Base-by-base conservation (phyloP, 441 rosid genomes). In the Cnidoscolus chayamansa region DNA sequence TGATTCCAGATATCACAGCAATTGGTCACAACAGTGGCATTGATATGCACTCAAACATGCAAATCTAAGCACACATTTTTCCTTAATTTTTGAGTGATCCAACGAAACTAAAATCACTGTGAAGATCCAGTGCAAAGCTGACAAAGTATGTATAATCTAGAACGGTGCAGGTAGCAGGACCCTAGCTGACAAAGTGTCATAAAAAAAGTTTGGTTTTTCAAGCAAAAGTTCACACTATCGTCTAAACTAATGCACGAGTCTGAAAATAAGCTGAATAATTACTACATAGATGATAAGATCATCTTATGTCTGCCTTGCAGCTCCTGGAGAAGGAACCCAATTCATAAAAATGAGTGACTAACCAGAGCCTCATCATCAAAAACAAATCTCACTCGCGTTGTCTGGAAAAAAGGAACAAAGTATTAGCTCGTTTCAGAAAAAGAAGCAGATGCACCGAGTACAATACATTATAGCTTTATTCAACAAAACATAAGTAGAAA, bases 381-480 rank as follows among this genome's bases (percentile, higher is more conserved):
- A 74, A 90, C 95, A 83, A 90, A 88, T 75, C 89, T 76, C 79
- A 90, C 92, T 76, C 92, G 81, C 17, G 92, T 88, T 72, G 90
- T 86, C 95, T 90, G 87, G 63, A 79, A 73, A 67, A 78, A 65
- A 50, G 60, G 55, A 84, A 73, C 30, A 69, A 77, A 70, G 16
- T 60, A 49, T 79, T 57, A 77, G 80, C 69, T 45, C 35, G 59
- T 59, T 37, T 43, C 47, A 37, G 5, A 57, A 62, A 31, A 12
- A 65, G 48, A 43, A 69, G 55, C 57, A 68, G 65, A 47, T 35
- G 30, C 31, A n/a, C 50, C 49, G 37, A 32, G 32, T 51, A 25
- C 32, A 62, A 59, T 5, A 47, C 1, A 6, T 17, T 25, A 53
- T 15, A 71, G 43, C 25, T 47, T 37, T 64, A 32, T 56, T 62